Conservation (phyloP, 177 flowering plant species). For the Tripterygium wilfordii region DNA sequence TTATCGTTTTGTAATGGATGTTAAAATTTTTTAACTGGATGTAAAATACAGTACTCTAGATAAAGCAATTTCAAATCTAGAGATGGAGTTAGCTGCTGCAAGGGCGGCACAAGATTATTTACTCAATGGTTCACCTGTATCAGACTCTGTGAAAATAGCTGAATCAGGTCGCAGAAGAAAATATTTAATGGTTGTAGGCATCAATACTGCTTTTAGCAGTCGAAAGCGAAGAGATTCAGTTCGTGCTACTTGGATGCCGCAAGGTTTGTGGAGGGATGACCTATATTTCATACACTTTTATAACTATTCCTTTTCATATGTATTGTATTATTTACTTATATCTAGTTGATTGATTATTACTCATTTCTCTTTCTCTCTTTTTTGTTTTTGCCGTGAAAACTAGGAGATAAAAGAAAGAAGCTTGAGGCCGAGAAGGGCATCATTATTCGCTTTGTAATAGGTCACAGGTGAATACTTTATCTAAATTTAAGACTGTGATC, state of each 20-base stretch:
- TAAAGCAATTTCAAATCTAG: conserved; percentile 73
- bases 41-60: conserved; percentile 56
- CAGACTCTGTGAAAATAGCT: conserved; percentile 35
- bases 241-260: conserved; percentile 93
- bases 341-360: not conserved
- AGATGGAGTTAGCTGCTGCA: conserved; percentile 89
- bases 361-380: not conserved
- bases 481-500: not conserved
- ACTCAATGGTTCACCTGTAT: conserved; percentile 59
- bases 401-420: conserved; percentile 70
- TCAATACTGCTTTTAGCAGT: conserved; percentile 91
- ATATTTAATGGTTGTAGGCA: conserved; percentile 77
- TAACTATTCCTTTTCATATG: no score
- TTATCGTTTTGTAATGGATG: not conserved
- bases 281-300: not conserved
- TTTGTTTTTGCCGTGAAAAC: conserved; percentile 5
- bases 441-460: conserved; percentile 77
- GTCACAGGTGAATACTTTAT: conserved; percentile 62
- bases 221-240: conserved; percentile 89
- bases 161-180: conserved; percentile 45
- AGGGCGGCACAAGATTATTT: conserved; percentile 74
- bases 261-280: conserved; percentile 49
- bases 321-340: not conserved
- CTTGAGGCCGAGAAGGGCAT: conserved; percentile 94
- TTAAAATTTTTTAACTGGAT: not conserved